phyloP scores from a whole-genome alignment of 2,329 filamentous ascomycete genomes.

The Hymenoscyphus salicellus region DNA sequence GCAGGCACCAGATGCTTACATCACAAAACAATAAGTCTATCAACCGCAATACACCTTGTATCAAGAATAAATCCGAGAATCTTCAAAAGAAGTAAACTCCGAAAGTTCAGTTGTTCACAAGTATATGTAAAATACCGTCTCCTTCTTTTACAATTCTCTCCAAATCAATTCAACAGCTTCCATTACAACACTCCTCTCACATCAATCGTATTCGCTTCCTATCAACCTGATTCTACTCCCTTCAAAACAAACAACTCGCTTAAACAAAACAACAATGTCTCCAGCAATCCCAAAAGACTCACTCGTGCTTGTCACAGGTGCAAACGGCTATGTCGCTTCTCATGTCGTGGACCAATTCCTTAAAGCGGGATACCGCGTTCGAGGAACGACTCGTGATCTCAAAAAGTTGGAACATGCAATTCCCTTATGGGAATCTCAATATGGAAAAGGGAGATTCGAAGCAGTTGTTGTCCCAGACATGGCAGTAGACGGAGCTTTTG shows the following conservation, averaged over 20 bases:
- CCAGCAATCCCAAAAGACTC: conserved; percentile 35
- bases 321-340: conserved; percentile 43
- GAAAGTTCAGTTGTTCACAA: too few species aligned
- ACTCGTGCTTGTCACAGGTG: conserved; percentile 43
- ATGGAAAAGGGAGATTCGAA: conserved; percentile 31
- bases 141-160: background rate
- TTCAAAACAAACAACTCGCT: background rate
- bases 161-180: background rate
- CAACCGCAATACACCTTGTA: too few species aligned
- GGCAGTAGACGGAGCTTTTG: conserved; percentile 24
- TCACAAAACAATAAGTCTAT: too few species aligned
- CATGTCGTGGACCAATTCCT: conserved; percentile 42
- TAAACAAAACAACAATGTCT: background rate
- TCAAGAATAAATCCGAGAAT: too few species aligned
- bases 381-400: conserved; percentile 42
- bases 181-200: background rate
- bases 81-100: too few species aligned
- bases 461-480: conserved; percentile 39
- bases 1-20: too few species aligned
- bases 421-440: background rate
- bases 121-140: background rate
- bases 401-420: conserved; percentile 28
- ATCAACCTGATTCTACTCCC: too few species aligned
- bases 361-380: conserved; percentile 42
- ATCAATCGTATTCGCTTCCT: background rate